Percentiles rank a stretch among this genome's conserved stretches.
These are phyloP conservation scores for Pythium biforme DNA, from an alignment of 352 stramenopile species.

Conservation along the genomic window DNA sequence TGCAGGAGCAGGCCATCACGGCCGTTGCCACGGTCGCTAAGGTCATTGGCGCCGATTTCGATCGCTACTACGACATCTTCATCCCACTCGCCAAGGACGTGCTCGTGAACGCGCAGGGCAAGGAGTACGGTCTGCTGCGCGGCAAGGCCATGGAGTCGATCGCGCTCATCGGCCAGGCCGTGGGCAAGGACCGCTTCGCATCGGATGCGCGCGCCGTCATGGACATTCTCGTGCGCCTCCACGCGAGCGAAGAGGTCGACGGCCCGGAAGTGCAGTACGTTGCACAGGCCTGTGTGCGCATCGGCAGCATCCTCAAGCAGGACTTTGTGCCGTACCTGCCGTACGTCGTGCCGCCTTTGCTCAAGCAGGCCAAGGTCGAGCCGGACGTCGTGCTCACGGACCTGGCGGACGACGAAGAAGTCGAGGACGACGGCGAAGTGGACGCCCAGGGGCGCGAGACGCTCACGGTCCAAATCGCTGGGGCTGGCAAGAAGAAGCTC, in stretches of 20 bases:
- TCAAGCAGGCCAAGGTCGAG: slow-evolving; percentile 80
- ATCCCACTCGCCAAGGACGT: slow-evolving; percentile 87
- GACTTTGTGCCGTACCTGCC: slow-evolving; percentile 87
- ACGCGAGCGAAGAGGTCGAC: slow-evolving; percentile 67
- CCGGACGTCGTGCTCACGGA: slow-evolving; percentile 80
- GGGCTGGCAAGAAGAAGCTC: slow-evolving; percentile 78
- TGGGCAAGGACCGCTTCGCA: slow-evolving; percentile 83
- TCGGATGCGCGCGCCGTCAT: slow-evolving; percentile 83
- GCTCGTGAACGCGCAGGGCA: slow-evolving; percentile 69
- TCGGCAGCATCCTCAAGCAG: slow-evolving; percentile 82
- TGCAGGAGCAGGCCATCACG: slow-evolving; percentile 88
- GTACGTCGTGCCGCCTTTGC: slow-evolving; percentile 77
- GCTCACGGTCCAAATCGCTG: slow-evolving; percentile 75
- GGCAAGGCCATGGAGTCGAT: slow-evolving; percentile 90
- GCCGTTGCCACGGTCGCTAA: slow-evolving; percentile 83
- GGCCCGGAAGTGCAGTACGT: slow-evolving; percentile 85
- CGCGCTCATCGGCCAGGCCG: slow-evolving; percentile 82
- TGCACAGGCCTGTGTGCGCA: slow-evolving; percentile 83
- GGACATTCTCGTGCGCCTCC: slow-evolving; percentile 80
- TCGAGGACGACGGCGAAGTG: slow-evolving; percentile 44
- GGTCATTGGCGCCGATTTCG: slow-evolving; percentile 77
- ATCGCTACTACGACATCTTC: slow-evolving; percentile 85
- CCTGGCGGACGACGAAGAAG: slow-evolving; percentile 50
- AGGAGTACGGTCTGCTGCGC: slow-evolving; percentile 77
- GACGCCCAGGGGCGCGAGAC: slow-evolving; percentile 67